Conservation (phyloP, 805 yeast species). For the Yamadazyma tumulicola region DNA sequence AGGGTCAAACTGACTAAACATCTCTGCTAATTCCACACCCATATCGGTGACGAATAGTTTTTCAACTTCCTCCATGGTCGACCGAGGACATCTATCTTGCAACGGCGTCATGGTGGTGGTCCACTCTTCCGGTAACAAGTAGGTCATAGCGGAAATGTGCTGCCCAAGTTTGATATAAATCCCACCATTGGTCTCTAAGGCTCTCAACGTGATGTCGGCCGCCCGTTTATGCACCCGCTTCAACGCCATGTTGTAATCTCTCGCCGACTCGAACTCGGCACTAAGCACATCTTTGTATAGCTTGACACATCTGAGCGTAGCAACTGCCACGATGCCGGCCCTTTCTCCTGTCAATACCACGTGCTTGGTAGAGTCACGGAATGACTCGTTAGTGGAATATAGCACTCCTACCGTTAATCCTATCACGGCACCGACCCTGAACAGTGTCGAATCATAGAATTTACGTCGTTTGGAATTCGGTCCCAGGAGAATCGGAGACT, state of each 20-base stretch:
- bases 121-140: constrained; percentile 90
- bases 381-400: constrained; percentile 35
- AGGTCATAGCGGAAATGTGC: constrained; percentile 88
- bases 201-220: constrained; percentile 73
- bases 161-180: constrained; percentile 93
- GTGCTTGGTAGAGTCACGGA: constrained; percentile 33
- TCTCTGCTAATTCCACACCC: constrained; percentile 55
- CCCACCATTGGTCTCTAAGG: constrained; percentile 86
- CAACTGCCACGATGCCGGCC: constrained; percentile 60
- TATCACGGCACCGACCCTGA: constrained; percentile 22
- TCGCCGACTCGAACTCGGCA: constrained; percentile 34
- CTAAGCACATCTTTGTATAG: constrained; percentile 60
- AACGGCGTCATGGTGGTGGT: constrained; percentile 89
- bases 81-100: constrained; percentile 85
- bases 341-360: constrained; percentile 41
- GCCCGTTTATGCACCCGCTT: constrained; percentile 68
- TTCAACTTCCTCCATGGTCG: constrained; percentile 65
- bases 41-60: constrained; percentile 67
- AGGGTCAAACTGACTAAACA: constrained; percentile 63
- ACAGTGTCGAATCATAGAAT: constrained; percentile 4
- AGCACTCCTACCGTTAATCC: constrained; percentile 26
- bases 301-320: constrained; percentile 70
- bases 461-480: too few relatives aligned
- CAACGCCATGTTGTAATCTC: constrained; percentile 51
- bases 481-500: too few relatives aligned